Evolutionary conservation across 805 yeast genomes (phyloP), one percentile per base, ranked within the genome.

Genomic region (Nakazawaea ishiwadae): DNA sequence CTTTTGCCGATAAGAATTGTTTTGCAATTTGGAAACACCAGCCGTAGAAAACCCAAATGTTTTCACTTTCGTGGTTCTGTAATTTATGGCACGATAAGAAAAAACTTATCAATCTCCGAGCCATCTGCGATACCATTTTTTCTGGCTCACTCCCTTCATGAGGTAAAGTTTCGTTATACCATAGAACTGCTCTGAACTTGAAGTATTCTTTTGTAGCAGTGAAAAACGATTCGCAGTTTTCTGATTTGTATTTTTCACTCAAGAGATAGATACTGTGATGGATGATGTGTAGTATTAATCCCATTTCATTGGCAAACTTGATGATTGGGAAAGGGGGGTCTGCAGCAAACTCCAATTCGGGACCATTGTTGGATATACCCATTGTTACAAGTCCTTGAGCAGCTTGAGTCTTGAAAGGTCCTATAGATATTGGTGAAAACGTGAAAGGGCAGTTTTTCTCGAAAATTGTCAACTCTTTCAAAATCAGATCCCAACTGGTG

Each of bases 251-350:
- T 35, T 30, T 33, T 24, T 44, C 51, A 15, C 42, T 33, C 30
- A 38, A 30, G 27, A 48, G 29, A 31, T 46, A 48, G 4, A 42
- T 41, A 9, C 37, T 31, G 30, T 48, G 51, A 33, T 48, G 51
- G 5, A 48, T 24, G 10, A 46, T 41, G 20, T 46, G 47, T 4
- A 48, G 35, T 14, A 48, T 26, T 5, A 42, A 23, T 9, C 44
- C 44, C 20, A 36, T 33, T 14, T 40, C 40, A 33, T 34, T 40
- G 23, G 40, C 16, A 24, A 46, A 48, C n/a, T 35, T 36, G 19
- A 48, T 39, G 32, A 24, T 26, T 16, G 46, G 42, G 35, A 48
- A 48, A 8, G 46, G 48, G 7, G 50, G 42, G 16, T 40, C 40
- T 20, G 35, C 23, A 17, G 44, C 34, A 29, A 33, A 32, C 11